Conservation (phyloP, 2,329 filamentous ascomycete genomes). For the Phyllachora maydis region DNA sequence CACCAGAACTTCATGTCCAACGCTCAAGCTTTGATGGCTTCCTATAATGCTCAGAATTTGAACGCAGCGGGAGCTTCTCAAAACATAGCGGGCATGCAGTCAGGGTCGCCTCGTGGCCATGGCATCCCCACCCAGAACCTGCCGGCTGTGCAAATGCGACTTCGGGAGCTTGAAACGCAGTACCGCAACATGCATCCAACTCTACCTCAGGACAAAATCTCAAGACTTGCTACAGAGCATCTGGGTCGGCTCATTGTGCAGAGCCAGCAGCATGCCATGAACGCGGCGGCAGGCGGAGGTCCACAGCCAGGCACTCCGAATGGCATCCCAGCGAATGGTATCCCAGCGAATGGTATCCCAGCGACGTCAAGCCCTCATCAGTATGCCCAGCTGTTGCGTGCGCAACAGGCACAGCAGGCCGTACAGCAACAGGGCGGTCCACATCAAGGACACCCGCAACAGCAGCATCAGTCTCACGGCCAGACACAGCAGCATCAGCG, state of each 20-base stretch:
- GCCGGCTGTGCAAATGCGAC: slow-evolving; percentile 21
- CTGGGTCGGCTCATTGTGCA: slow-evolving; percentile 24
- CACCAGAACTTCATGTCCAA: slow-evolving; percentile 32
- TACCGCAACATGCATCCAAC: slow-evolving; percentile 29
- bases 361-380: slow-evolving; percentile 33
- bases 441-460: slow-evolving; percentile 3
- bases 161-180: slow-evolving; percentile 28
- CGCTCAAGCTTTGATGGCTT: slow-evolving; percentile 29
- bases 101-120: slow-evolving; percentile 23
- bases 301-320: too few relatives aligned
- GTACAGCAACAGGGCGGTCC: slow-evolving; percentile 2
- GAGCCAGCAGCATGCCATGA: slow-evolving; percentile 29
- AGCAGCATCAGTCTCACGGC: slow-evolving; percentile 4
- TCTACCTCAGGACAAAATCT: slow-evolving; percentile 24
- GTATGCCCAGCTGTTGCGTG: slow-evolving; percentile 34
- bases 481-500: slow-evolving; percentile 7
- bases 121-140: too few relatives aligned
- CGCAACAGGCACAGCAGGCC: slow-evolving; percentile 23
- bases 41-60: slow-evolving; percentile 23
- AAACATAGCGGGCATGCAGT: too few relatives aligned
- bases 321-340: too few relatives aligned
- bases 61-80: too few relatives aligned
- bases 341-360: slow-evolving; percentile 24
- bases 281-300: slow-evolving; percentile 27
- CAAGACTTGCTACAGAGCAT: slow-evolving; percentile 28